A percentile compares a stretch with the other conserved stretches of the same genome.
These are phyloP conservation scores for Moricandia arvensis DNA, from an alignment of 345 rosid genomes.

Conservation along the genomic window DNA sequence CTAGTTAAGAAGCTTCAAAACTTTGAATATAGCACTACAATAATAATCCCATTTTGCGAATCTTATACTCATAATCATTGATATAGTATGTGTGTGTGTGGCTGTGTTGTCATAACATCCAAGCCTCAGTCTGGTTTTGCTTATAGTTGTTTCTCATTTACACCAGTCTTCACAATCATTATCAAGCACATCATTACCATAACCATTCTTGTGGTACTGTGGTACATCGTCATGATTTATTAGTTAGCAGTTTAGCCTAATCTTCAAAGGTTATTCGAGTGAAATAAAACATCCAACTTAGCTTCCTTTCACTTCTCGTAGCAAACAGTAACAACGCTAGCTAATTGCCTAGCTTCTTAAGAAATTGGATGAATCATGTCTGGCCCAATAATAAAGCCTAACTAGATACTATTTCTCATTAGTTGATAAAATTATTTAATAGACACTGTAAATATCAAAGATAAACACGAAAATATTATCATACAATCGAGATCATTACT, in stretches of 20 bases:
- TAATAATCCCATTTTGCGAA: slow-evolving; percentile 9
- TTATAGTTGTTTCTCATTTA: neutral
- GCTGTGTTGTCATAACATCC: neutral
- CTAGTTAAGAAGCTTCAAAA: slow-evolving; percentile 27
- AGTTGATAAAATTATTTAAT: too few relatives aligned
- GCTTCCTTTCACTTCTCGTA: neutral
- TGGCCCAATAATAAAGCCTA: slow-evolving; percentile 1
- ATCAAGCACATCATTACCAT: neutral
- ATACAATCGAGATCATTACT: neutral
- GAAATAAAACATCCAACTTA: neutral
- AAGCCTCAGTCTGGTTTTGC: neutral
- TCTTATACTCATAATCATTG: neutral
- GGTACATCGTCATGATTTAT: neutral
- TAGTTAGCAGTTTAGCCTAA: neutral
- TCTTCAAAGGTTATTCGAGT: neutral
- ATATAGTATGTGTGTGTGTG: neutral
- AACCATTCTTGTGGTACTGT: neutral
- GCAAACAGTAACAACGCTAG: too few relatives aligned
- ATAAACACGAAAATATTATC: neutral
- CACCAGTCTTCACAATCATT: neutral
- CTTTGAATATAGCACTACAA: neutral
- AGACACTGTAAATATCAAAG: neutral
- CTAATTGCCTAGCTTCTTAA: neutral
- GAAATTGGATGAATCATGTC: neutral
- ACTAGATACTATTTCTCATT: neutral